Base-by-base conservation (phyloP, 2,329 filamentous ascomycete genomes). In the Cephalotrichum gorgonifer region DNA sequence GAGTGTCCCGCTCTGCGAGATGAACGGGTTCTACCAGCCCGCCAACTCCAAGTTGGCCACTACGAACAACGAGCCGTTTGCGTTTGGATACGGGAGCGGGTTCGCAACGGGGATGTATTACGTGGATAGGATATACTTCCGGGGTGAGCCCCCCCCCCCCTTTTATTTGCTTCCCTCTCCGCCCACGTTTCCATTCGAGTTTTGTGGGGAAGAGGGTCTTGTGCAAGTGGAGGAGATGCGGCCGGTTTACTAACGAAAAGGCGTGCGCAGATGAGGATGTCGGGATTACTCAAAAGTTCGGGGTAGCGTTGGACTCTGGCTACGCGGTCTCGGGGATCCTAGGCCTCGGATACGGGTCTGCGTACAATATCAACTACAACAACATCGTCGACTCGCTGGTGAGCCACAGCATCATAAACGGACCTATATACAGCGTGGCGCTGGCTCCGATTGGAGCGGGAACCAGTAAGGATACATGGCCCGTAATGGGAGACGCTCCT, bases 261-360 rank as follows among this genome's bases (percentile, higher is more conserved):
- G 38, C 20, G 38, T 43, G 6, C 6, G 7, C 17, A 46, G 43
- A 50, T 26, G 43, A 50, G 35, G 43, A 46, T 23, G 41, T 45
- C 9, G 42, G 33, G 3, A 46, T 51, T 6, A 5, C 25, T n/a
- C 50, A 51, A 7, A 60, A 64, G 53, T 61, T 67, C 20, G 64
- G 64, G 11, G 62, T 68, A 3, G 65, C 62, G 22, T 57, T 48
- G 41, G 63, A 60, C 55, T 66, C 62, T 48, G 56, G 60, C 38
- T 66, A 66, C 49, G 57, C 65, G 4, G 65, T 63, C 53, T 61
- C 64, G 0, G 64, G 64, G 3, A 61, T 68, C 15, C 49, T 68
- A 3, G 65, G 65, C 3, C 57, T 67, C 6, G 64, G 64, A 1
- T 67, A 68, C 43, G 58, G 63, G 12, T 56, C 60, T 33, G 55